These are phyloP conservation scores for Botrytis hyacinthi DNA, from an alignment of 2,329 filamentous ascomycete species.

Conservation along the genomic window DNA sequence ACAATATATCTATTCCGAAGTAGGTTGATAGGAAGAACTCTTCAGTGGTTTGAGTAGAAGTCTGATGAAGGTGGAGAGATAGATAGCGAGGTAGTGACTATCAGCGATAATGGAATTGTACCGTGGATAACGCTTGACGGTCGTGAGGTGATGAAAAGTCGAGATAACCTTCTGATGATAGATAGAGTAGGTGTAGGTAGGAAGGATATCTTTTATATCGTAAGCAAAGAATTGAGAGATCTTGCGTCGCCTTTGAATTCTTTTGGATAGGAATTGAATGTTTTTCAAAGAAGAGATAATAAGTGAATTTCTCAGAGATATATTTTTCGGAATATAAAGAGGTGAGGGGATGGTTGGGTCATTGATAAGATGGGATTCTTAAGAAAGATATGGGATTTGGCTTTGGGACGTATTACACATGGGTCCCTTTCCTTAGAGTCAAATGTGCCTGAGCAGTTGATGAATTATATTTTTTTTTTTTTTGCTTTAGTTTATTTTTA, in stretches of 20 bases:
- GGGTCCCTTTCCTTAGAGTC: conserved; percentile 3
- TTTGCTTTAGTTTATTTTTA: neutral
- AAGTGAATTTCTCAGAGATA: neutral
- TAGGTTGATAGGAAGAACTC: neutral
- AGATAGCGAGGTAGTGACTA: neutral
- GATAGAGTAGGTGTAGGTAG: too few species aligned
- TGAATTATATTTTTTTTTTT: neutral
- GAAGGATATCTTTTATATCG: neutral
- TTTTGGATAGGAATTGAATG: neutral
- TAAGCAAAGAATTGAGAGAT: neutral
- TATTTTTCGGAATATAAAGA: neutral
- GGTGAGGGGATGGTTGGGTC: neutral
- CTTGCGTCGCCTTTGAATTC: neutral
- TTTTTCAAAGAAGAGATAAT: neutral
- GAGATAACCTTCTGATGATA: neutral
- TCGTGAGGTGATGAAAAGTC: neutral
- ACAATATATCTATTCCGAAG: neutral
- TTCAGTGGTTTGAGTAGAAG: neutral
- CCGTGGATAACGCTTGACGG: neutral
- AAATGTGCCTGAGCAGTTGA: neutral
- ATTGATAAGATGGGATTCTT: conserved; percentile 21
- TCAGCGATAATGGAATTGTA: neutral
- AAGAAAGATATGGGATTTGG: conserved; percentile 18
- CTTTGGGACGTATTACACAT: conserved; percentile 1
- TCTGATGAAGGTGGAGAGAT: neutral